These are phyloP conservation scores for Exobasidium rhododendri DNA, from an alignment of 1,284 basidiomycete species.

Conservation along the genomic window DNA sequence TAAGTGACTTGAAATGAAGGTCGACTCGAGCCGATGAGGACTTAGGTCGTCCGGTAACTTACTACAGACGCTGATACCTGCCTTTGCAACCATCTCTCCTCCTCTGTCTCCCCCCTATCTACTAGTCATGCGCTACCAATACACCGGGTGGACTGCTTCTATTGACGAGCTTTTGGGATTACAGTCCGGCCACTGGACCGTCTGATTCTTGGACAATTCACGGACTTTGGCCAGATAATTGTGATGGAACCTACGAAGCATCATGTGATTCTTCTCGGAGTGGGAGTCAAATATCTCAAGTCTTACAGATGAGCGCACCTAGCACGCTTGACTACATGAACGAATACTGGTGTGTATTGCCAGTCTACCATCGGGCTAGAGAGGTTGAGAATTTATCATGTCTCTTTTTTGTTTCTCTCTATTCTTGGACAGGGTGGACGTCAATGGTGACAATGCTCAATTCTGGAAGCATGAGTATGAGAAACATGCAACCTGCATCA, in stretches of 20 bases:
- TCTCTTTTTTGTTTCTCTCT: too few relatives aligned
- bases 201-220: slow-evolving; percentile 34
- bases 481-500: slow-evolving; percentile 34
- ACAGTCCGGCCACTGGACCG: slow-evolving; percentile 30
- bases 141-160: slow-evolving; percentile 35
- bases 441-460: slow-evolving; percentile 27
- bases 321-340: slow-evolving; percentile 30
- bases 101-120: neutral
- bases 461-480: slow-evolving; percentile 35
- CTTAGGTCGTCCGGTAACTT: too few relatives aligned
- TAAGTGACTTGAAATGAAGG: neutral
- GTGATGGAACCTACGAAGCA: slow-evolving; percentile 25
- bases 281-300: slow-evolving; percentile 20
- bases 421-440: slow-evolving; percentile 18
- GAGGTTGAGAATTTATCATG: too few relatives aligned
- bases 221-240: slow-evolving; percentile 37
- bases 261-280: slow-evolving; percentile 28
- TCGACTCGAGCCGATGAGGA: too few relatives aligned
- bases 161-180: slow-evolving; percentile 38
- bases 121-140: slow-evolving; percentile 26
- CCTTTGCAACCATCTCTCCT: neutral
- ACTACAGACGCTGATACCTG: neutral
- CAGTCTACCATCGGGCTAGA: too few relatives aligned
- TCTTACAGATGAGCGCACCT: slow-evolving; percentile 18
- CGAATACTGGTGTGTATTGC: slow-evolving; percentile 24